phyloP scores from a whole-genome alignment of 2,329 filamentous ascomycete genomes.

The Colletotrichum salicis region DNA sequence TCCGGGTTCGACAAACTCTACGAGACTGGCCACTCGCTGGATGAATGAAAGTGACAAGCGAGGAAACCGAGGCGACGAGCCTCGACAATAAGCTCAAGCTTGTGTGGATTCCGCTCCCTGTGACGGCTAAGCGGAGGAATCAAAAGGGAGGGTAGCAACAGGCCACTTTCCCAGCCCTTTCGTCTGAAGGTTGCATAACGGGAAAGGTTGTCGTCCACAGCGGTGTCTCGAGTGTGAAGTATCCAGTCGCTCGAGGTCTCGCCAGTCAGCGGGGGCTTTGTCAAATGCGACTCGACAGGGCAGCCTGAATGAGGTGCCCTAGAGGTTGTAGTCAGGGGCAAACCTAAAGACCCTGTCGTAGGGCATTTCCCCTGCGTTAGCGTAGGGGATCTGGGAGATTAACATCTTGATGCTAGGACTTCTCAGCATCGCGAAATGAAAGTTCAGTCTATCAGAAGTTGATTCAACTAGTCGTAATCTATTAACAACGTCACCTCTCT shows the following conservation, averaged over 20 bases:
- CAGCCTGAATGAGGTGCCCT: not conserved
- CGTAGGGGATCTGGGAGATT: not conserved
- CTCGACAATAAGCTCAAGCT: constrained; percentile 18
- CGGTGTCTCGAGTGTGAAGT: constrained; percentile 23
- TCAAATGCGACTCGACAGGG: not conserved
- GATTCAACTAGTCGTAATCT: not conserved
- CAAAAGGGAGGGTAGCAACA: not conserved
- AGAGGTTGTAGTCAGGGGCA: not conserved
- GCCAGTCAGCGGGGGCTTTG: not conserved
- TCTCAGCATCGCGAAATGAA: not conserved
- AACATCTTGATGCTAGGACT: not conserved
- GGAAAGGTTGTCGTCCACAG: not conserved
- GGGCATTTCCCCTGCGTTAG: not conserved
- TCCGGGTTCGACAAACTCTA: not conserved
- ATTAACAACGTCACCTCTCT: not conserved
- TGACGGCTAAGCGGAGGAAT: not conserved
- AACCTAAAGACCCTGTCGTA: not conserved
- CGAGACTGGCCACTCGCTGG: not conserved
- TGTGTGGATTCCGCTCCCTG: not conserved
- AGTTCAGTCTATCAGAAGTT: not conserved
- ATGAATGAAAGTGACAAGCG: not conserved
- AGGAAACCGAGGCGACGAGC: not conserved
- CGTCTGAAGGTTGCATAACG: constrained; percentile 21
- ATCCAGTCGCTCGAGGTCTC: not conserved
- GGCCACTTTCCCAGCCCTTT: not conserved